Base-by-base conservation (phyloP, 192 early-diverging fungal genomes). In the Kappamyces sp. region DNA sequence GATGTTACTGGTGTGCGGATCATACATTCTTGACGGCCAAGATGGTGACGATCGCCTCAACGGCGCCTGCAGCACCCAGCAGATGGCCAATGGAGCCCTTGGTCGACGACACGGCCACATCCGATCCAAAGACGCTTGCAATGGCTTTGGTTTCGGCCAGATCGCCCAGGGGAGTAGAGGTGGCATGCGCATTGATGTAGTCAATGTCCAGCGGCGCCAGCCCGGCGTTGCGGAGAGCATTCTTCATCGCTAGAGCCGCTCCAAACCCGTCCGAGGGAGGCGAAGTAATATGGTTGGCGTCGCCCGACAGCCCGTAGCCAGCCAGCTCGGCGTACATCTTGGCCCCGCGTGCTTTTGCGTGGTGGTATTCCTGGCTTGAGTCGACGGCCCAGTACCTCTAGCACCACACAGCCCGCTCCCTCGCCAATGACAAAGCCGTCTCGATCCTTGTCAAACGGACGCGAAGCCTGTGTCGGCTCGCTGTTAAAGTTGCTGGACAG, bases 151-250 rank as follows among this genome's bases (percentile, higher is more conserved):
- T 88, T 69, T 98, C 94, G 9, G 90, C 86, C 55, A 79, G 64
- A 62, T 98, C 94, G 23, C 92, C 86, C 58, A 86, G 67, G 39
- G 80, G 70, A 2, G 94, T 98, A 6, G 87, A 87, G 0, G 93
- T 98, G 1, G 94, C 94, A 67, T 98, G 94, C 0, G 92, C 91
- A 71, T 98, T 98, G 13, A 98, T 68, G 67, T 98, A 94, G 44
- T 84, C 86, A 31, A 98, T 71, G 48, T 86, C 84, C 8, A 67
- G 66, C 0, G 85, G 74, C 2, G 60, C 50, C 52, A 90, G 60
- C 1, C 76, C 70, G 1, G 87, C 87, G 7, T 70, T 61, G 40
- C 77, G 71, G 37, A 98, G 59, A 1, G 93, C 92, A 2, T 88
- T 69, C 37, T 65, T 64, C 94, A 98, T 98, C 4, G 94, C 90